Percentiles rank a stretch among this genome's conserved stretches.
phyloP scores from a whole-genome alignment of 129 eudicot genomes.

The Centaurea solstitialis region DNA sequence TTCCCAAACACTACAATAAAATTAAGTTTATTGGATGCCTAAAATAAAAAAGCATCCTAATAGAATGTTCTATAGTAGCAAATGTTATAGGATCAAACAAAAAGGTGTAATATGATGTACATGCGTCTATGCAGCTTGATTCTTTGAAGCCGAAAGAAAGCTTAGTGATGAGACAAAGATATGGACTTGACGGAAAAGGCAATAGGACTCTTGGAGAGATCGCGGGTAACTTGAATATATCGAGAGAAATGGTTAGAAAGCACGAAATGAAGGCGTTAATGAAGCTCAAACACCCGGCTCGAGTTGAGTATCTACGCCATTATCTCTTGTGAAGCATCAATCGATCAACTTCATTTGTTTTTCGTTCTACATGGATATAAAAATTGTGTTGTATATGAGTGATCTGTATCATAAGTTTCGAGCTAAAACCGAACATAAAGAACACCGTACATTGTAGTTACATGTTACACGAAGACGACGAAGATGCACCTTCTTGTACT shows the following conservation, averaged over 20 bases:
- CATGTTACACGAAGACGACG: neutral
- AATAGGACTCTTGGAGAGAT: constrained; percentile 93
- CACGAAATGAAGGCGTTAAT: constrained; percentile 94
- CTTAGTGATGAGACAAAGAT: constrained; percentile 95
- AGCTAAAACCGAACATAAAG: constrained; percentile 33
- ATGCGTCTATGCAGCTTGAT: constrained; percentile 64
- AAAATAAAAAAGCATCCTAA: too few relatives aligned
- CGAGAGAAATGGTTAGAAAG: constrained; percentile 97
- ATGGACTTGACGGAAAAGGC: constrained; percentile 94
- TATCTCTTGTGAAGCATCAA: constrained; percentile 44
- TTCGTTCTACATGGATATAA: constrained; percentile 18
- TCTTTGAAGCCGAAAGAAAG: constrained; percentile 95
- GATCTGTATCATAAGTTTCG: constrained; percentile 46
- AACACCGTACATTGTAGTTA: constrained; percentile 28
- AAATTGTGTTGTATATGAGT: constrained; percentile 16
- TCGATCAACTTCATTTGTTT: constrained; percentile 8
- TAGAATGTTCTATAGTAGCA: too few relatives aligned
- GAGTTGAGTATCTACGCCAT: constrained; percentile 84
- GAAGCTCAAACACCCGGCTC: constrained; percentile 96
- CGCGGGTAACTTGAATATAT: constrained; percentile 87
- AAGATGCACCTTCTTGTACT: neutral
- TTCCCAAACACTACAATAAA: neutral
- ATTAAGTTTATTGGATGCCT: too few relatives aligned
- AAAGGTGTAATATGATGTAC: neutral
- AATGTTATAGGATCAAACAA: too few relatives aligned